Conservation (phyloP, 768 basidiomycete genomes). For the Pisolithus albus region DNA sequence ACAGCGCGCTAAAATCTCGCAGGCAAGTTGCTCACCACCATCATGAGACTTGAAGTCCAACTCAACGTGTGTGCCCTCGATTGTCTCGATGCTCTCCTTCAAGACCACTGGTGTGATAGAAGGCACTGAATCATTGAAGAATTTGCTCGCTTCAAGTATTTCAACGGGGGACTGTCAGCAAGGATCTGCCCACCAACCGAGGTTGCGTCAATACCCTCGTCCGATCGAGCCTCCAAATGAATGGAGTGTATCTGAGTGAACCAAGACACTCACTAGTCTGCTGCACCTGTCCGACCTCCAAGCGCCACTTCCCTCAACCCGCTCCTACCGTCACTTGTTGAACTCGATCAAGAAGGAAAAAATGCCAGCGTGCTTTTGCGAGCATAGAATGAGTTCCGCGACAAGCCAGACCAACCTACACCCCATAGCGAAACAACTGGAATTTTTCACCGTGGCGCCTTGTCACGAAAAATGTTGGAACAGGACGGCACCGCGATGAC, state of each 20-base stretch:
- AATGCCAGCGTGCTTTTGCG: too few species aligned
- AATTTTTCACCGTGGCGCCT: too few species aligned
- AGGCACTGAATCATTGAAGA: neutral
- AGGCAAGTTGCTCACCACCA: slow-evolving; percentile 7
- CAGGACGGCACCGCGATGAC: too few species aligned
- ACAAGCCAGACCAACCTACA: too few species aligned
- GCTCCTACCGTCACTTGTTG: too few species aligned
- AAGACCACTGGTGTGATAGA: slow-evolving; percentile 1
- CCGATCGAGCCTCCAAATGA: neutral
- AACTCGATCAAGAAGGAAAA: too few species aligned
- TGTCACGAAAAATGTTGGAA: too few species aligned
- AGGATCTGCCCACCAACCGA: neutral
- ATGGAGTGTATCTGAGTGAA: slow-evolving; percentile 2
- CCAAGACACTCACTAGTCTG: slow-evolving; percentile 10
- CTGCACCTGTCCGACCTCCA: neutral
- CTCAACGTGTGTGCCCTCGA: slow-evolving; percentile 8
- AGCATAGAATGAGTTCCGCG: too few species aligned
- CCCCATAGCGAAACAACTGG: too few species aligned
- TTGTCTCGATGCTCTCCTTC: neutral
- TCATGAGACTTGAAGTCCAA: slow-evolving; percentile 5
- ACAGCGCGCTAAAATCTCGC: neutral
- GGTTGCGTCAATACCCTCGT: neutral
- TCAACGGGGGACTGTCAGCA: neutral
- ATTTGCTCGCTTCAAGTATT: neutral
- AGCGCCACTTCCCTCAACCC: too few species aligned